These are phyloP conservation scores for Rhodotorula toruloides DNA, from an alignment of 768 basidiomycete species.

Conservation along the genomic window DNA sequence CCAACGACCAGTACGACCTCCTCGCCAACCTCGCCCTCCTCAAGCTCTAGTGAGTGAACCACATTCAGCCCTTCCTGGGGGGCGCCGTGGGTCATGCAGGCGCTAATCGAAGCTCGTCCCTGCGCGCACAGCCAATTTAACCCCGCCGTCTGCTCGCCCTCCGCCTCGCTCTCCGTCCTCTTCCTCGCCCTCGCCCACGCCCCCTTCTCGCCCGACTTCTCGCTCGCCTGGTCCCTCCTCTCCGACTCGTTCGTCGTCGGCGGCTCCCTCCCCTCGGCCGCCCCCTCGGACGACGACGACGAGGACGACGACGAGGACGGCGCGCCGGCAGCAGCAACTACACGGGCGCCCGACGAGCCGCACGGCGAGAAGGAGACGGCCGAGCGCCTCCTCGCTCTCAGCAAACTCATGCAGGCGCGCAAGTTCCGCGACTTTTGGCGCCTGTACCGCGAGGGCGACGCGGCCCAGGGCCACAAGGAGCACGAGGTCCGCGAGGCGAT, in stretches of 20 bases:
- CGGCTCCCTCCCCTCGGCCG: constrained; percentile 29
- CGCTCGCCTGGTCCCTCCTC: constrained; percentile 85
- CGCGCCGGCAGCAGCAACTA: neutral
- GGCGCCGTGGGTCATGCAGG: no score
- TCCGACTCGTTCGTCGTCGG: constrained; percentile 57
- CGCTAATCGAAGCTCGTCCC: neutral
- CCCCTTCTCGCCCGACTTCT: constrained; percentile 84
- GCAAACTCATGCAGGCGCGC: constrained; percentile 70
- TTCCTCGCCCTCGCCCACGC: constrained; percentile 75
- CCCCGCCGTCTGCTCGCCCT: constrained; percentile 23
- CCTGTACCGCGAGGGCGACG: constrained; percentile 16
- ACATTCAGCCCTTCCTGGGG: neutral
- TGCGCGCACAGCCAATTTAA: constrained; percentile 29
- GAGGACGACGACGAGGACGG: constrained; percentile 18
- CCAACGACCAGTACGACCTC: constrained; percentile 85
- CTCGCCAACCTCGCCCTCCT: constrained; percentile 91
- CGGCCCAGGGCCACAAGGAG: neutral
- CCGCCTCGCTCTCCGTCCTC: constrained; percentile 59
- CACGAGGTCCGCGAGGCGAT: neutral
- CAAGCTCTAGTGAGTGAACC: constrained; percentile 60
- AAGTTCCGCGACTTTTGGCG: constrained; percentile 84
- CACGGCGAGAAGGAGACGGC: constrained; percentile 61
- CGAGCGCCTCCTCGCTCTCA: constrained; percentile 67
- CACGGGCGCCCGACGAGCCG: constrained; percentile 17
- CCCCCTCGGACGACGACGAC: constrained; percentile 6